Evolutionary conservation across 176 grass and related monocot species (phyloP).

Genomic region (Aechmea fasciata): DNA sequence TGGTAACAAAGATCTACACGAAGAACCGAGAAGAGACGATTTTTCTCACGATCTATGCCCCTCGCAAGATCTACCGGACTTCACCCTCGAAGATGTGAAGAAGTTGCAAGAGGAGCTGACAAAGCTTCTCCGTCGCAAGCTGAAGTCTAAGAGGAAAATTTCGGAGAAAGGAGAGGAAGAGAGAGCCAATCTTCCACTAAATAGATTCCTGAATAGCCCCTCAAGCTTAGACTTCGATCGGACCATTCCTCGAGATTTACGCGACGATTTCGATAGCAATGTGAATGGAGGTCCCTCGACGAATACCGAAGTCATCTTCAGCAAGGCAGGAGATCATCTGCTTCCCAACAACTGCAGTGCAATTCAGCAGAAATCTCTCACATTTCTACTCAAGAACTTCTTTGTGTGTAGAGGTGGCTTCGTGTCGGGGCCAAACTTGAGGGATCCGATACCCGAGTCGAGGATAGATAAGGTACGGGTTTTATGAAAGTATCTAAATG

Average conservation of each 20-base stretch:
- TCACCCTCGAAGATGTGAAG: slow-evolving; percentile 23
- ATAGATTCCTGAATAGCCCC: slow-evolving; percentile 28
- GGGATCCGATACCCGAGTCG: slow-evolving; percentile 25
- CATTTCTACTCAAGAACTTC: slow-evolving; percentile 30
- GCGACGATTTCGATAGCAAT: slow-evolving; percentile 23
- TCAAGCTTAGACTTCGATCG: slow-evolving; percentile 28
- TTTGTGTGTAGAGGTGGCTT: slow-evolving; percentile 27
- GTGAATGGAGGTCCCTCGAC: slow-evolving; percentile 25
- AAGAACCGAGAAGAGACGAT: neutral
- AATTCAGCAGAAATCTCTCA: slow-evolving; percentile 30
- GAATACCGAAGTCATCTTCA: slow-evolving; percentile 25
- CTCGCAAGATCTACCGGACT: slow-evolving; percentile 22
- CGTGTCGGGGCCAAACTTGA: slow-evolving; percentile 25
- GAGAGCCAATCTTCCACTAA: slow-evolving; percentile 16
- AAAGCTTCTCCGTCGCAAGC: slow-evolving; percentile 16
- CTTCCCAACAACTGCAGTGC: slow-evolving; percentile 15
- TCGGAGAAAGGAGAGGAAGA: slow-evolving; percentile 14
- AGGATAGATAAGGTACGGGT: slow-evolving; percentile 37
- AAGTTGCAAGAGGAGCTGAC: slow-evolving; percentile 37
- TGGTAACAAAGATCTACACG: slow-evolving; percentile 16
- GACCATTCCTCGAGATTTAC: slow-evolving; percentile 12
- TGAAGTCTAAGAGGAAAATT: slow-evolving; percentile 5
- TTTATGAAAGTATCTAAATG: slow-evolving; percentile 1
- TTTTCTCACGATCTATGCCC: neutral
- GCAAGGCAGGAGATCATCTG: slow-evolving; percentile 21